Evolutionary conservation across 1,139 yeast genomes (phyloP), one percentile per base, ranked within the genome.

Genomic region (Magnusiomyces ingens): DNA sequence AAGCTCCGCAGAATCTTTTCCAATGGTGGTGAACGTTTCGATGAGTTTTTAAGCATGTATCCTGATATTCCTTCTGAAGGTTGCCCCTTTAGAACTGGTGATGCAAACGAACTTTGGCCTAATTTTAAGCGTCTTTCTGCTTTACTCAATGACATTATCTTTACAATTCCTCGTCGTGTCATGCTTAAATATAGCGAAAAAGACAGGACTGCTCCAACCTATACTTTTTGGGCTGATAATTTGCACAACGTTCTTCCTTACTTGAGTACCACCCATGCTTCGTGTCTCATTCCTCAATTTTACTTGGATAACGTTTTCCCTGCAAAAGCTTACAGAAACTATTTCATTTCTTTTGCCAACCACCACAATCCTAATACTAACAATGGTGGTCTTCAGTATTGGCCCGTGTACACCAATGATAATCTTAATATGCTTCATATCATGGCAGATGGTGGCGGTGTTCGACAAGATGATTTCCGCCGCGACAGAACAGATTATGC

Each of bases 341-440:
- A 59, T 44, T 60, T 53, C 44, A 50, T 60, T 21, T 42, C 61
- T 2, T 60, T 60, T 57, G 62, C 60, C 10, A 49, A 55, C 41
- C 40, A 49, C 32, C 48, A 48, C n/a, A 55, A 59, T 51, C 61
- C 61, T 6, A 59, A 59, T 49, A 19, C 35, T 18, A 32, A 44
- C 35, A 45, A 35, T 41, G 45, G 45, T 21, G 50, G 52, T 2
- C 44, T 55, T 12, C 21, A 38, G 1, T 15, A 45, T 21, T 56
- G 59, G 59, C 57, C 58, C n/a, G 18, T 48, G 46, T 57, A 80
- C 79, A 0, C 19, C 5, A 10, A 19, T 4, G 48, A 51, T 13
- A 15, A 26, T 4, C 22, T 15, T 3, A 32, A 29, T 11, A 50
- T 44, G 11, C 36, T 48, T 8, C 17, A 32, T 32, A 48, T 48